Evolutionary conservation across 805 yeast genomes (phyloP).

Genomic region (Kregervanrija fluxuum): DNA sequence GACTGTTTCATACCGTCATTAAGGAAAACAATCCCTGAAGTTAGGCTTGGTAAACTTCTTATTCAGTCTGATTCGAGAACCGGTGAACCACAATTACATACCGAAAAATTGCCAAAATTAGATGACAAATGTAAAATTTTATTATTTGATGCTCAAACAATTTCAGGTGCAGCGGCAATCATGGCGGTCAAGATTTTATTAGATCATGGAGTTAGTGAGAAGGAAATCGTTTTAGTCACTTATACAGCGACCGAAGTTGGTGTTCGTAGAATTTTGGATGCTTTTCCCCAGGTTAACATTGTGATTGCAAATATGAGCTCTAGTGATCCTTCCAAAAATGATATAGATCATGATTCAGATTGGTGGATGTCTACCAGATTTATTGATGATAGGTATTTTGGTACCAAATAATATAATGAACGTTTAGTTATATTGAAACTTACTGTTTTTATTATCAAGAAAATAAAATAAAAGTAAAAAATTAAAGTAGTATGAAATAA

Average conservation of each 20-base stretch:
- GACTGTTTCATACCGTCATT: conserved; percentile 83
- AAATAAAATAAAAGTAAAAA: not conserved
- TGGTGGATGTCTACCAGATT: conserved; percentile 63
- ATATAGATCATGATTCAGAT: conserved; percentile 32
- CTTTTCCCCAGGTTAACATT: conserved; percentile 62
- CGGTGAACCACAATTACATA: conserved; percentile 91
- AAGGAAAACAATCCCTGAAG: conserved; percentile 68
- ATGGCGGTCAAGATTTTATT: conserved; percentile 87
- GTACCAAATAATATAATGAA: conserved; percentile 34
- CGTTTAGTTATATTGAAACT: not conserved
- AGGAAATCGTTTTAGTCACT: conserved; percentile 59
- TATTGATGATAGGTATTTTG: conserved; percentile 72
- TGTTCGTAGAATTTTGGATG: conserved; percentile 60
- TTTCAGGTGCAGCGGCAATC: conserved; percentile 88
- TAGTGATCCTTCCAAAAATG: conserved; percentile 15
- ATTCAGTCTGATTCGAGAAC: conserved; percentile 84
- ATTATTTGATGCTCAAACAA: conserved; percentile 78
- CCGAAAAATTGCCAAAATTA: conserved; percentile 58
- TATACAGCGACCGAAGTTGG: conserved; percentile 79
- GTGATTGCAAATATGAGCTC: conserved; percentile 53
- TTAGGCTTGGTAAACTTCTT: conserved; percentile 72
- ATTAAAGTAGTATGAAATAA: not conserved
- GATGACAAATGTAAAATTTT: conserved; percentile 39
- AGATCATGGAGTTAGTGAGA: conserved; percentile 65
- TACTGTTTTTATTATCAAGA: not conserved